Evolutionary conservation across 2,329 filamentous ascomycete genomes (phyloP).

Genomic region (Alternaria sp.): DNA sequence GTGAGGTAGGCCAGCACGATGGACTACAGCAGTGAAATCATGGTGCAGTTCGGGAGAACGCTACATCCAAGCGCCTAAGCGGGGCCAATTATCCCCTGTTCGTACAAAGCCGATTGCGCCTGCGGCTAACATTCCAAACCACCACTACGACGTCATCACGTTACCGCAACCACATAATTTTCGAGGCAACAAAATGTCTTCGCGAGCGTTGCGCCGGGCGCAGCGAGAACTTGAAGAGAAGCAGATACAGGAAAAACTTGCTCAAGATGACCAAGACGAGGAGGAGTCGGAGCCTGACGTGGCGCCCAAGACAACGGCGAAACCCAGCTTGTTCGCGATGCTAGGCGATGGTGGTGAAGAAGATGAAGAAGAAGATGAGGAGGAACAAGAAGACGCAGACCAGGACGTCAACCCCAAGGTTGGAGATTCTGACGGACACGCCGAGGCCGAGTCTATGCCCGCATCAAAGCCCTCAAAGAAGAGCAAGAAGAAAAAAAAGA

Average conservation of each 20-base stretch:
- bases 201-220: conserved; percentile 70
- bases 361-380: conserved; percentile 48
- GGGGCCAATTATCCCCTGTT: conserved; percentile 20
- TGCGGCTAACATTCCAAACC: conserved; percentile 14
- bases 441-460: conserved; percentile 27
- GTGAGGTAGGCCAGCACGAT: conserved; percentile 11
- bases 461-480: conserved; percentile 50
- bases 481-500: conserved; percentile 70
- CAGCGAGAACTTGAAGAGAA: conserved; percentile 69
- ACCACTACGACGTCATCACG: conserved; percentile 30
- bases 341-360: conserved; percentile 53
- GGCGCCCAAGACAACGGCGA: conserved; percentile 34
- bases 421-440: conserved; percentile 36
- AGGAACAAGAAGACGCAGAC: conserved; percentile 44
- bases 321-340: conserved; percentile 58
- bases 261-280: conserved; percentile 46
- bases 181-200: conserved; percentile 62
- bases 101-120: conserved; percentile 12
- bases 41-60: conserved; percentile 16
- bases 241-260: conserved; percentile 54
- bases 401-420: conserved; percentile 37
- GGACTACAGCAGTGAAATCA: conserved; percentile 17
- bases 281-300: conserved; percentile 52
- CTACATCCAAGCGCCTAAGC: conserved; percentile 15
- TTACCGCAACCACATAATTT: conserved; percentile 18